Percentiles rank a stretch among this genome's conserved stretches.
Conservation (phyloP, 1,139 yeast genomes). For the Arxiozyma bovina region DNA sequence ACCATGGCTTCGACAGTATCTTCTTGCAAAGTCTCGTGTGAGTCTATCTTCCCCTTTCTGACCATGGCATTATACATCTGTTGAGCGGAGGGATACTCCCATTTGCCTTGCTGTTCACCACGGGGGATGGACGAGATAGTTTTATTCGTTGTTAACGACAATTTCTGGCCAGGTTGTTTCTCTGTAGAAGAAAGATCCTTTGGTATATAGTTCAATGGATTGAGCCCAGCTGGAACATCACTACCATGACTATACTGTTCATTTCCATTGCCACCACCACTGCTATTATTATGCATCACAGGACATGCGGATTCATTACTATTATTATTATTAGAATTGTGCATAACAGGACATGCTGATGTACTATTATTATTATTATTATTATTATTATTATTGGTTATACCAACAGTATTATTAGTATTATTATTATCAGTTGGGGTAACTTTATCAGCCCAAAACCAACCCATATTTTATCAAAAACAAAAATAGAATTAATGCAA, state of each 20-base stretch:
- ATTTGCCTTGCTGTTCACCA: conserved; percentile 62
- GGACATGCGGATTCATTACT: conserved; percentile 22
- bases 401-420: conserved; percentile 13
- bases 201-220: conserved; percentile 90
- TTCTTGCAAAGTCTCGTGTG: conserved; percentile 64
- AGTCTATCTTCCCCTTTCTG: conserved; percentile 63
- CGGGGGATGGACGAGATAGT: conserved; percentile 81
- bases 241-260: no score
- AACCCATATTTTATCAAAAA: conserved; percentile 70
- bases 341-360: conserved; percentile 22
- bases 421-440: neutral
- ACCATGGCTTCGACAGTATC: conserved; percentile 98
- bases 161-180: conserved; percentile 71
- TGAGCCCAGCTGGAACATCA: conserved; percentile 28
- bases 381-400: neutral
- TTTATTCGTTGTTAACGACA: conserved; percentile 72
- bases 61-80: conserved; percentile 98
- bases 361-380: conserved; percentile 8
- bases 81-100: conserved; percentile 99
- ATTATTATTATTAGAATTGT: conserved; percentile 8
- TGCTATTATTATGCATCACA: conserved; percentile 16
- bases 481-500: no score
- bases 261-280: neutral
- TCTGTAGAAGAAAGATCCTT: conserved; percentile 47
- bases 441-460: conserved; percentile 62